These are phyloP conservation scores for Cladosporium oxysporum DNA, from an alignment of 2,329 filamentous ascomycete genomes.

Conservation along the genomic window DNA sequence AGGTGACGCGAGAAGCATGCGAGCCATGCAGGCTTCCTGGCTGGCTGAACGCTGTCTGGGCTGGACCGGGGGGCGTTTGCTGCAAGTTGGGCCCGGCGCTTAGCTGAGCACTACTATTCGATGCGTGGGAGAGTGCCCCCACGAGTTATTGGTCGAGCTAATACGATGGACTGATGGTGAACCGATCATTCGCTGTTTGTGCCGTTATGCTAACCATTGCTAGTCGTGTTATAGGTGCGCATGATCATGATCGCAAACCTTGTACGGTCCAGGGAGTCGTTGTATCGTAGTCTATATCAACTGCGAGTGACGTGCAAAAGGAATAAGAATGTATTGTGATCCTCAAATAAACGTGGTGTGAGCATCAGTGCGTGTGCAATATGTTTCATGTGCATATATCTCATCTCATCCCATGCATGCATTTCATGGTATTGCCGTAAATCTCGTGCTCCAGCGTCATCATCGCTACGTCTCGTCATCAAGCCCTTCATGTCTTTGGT, in stretches of 20 bases:
- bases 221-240: neutral
- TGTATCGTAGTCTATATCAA: neutral
- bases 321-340: neutral
- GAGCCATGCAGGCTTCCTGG: constrained; percentile 5
- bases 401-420: neutral
- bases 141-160: neutral
- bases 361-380: neutral
- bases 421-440: neutral
- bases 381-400: neutral
- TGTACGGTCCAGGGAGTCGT: neutral
- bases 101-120: constrained; percentile 14
- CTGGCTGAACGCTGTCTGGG: constrained; percentile 1
- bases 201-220: neutral
- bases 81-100: constrained; percentile 13
- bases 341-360: neutral
- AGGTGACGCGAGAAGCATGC: constrained; percentile 8
- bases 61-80: neutral
- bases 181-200: neutral
- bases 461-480: constrained; percentile 13
- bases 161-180: neutral
- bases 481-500: neutral
- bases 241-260: neutral
- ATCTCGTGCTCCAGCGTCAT: neutral
- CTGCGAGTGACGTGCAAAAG: neutral
- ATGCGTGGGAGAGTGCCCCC: neutral